Base-by-base conservation (phyloP, 805 yeast species). In the Lipomyces orientalis region DNA sequence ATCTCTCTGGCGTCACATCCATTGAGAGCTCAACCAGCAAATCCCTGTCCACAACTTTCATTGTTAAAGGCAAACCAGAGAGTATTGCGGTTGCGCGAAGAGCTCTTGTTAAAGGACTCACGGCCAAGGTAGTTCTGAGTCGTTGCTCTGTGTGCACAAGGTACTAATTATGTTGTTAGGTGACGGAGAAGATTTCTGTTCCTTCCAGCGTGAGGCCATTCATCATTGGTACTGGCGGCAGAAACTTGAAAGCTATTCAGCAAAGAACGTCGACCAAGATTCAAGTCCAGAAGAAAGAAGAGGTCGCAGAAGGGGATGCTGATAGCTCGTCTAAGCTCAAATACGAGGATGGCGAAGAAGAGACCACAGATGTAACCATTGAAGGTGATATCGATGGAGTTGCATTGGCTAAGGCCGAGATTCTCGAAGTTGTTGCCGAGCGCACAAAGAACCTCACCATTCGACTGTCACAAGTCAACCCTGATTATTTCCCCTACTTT, bases 361-460 rank as follows among this genome's bases (percentile, higher is more conserved):
- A 82, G 59, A 77, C 85, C n/a, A 83, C 90, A 39, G 81, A 82
- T 43, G 88, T 93, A 64, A 80, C 87, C 34, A 81, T 93, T 64
- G 89, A 86, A 68, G 98, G 98, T 80, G 97, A 93, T 76, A 84
- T 86, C 68, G 96, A 90, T 76, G 93, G 97, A 64, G 90, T 90
- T 73, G 85, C 83, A 70, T 83, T 84, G 60, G 97, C 98, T 37
- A 89, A 89, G 75, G 77, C 80, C 46, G 86, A 83, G 76, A 92
- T 94, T 71, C 73, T 86, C 75, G 86, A 85, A 25, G 90, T 93
- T 74, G 96, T 93, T 60, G 84, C 86, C 75, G 90, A 90, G 75
- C 73, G 68, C 64, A 77, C 68, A 25, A 72, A 61, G 70, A 67
- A 64, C 35, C 61, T 64, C 33, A 64, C 75, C 10, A n/a, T 67